Conservation (phyloP, 495 filamentous ascomycete genomes). For the Monascus purpureus region DNA sequence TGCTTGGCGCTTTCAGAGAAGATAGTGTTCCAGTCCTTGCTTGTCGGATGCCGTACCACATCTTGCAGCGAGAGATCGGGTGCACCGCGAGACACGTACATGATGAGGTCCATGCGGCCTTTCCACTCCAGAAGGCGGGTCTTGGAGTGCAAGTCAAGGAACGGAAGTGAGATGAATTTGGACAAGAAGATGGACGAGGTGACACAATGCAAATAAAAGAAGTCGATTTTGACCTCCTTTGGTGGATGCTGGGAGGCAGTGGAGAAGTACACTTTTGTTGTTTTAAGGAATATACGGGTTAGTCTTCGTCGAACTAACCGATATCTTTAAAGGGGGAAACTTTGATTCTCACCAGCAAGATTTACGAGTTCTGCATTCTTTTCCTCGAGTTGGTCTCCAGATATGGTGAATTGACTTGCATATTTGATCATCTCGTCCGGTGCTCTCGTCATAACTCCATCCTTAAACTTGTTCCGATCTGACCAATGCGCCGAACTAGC, state of each 20-base stretch:
- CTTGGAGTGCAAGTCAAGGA: constrained; percentile 28
- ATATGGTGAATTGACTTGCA: constrained; percentile 44
- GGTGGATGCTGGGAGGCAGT: constrained; percentile 43
- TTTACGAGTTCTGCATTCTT: constrained; percentile 68
- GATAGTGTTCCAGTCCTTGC: constrained; percentile 37
- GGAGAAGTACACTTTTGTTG: constrained; percentile 41
- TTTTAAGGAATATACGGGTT: not conserved
- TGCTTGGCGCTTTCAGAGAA: constrained; percentile 38
- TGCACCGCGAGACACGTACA: constrained; percentile 47
- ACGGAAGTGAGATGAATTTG: constrained; percentile 28
- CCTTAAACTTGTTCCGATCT: constrained; percentile 50
- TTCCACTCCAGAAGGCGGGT: constrained; percentile 63
- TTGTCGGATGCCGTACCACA: constrained; percentile 33
- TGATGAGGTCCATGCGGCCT: constrained; percentile 50
- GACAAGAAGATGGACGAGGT: constrained; percentile 52
- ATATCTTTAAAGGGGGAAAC: not conserved
- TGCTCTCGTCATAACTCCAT: constrained; percentile 50
- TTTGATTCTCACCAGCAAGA: constrained; percentile 29
- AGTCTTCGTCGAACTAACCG: not conserved
- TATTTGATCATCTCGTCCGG: constrained; percentile 46
- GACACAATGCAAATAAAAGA: constrained; percentile 62
- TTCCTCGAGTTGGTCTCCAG: constrained; percentile 47
- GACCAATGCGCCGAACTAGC: constrained; percentile 27
- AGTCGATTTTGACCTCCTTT: constrained; percentile 61
- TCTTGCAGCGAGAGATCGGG: constrained; percentile 42